Evolutionary conservation across 164 flowering plant genomes (phyloP).

Genomic region (Stephania yunnanensis): DNA sequence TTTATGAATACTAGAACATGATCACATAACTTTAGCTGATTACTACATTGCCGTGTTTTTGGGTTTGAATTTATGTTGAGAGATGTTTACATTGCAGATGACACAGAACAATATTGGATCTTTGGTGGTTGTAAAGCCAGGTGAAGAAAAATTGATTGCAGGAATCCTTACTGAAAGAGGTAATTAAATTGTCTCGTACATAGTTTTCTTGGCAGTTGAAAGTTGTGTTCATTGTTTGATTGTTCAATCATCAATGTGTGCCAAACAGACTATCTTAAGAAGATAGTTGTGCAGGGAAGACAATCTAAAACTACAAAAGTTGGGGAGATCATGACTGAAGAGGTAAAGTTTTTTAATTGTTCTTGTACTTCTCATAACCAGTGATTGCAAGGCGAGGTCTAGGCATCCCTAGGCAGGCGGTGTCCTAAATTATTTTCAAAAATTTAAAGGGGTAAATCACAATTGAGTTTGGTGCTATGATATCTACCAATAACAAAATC

Average conservation of each 20-base stretch:
- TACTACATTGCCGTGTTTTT: background rate
- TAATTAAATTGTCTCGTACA: conserved; percentile 11
- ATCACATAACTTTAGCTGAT: background rate
- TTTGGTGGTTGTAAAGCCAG: conserved; percentile 75
- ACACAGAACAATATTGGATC: conserved; percentile 69
- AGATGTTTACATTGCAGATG: conserved; percentile 49
- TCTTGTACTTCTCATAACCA: too few relatives aligned
- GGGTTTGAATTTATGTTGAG: background rate
- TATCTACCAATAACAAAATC: too few relatives aligned
- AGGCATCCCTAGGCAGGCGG: too few relatives aligned
- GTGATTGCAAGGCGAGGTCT: too few relatives aligned
- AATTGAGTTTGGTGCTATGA: too few relatives aligned
- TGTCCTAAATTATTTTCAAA: too few relatives aligned
- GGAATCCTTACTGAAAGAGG: conserved; percentile 94
- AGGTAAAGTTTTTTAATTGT: conserved; percentile 35
- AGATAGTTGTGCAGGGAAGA: conserved; percentile 62
- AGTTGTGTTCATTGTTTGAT: background rate
- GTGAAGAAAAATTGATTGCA: conserved; percentile 51
- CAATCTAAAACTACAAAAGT: conserved; percentile 56
- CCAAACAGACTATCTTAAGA: conserved; percentile 58
- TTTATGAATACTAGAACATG: background rate
- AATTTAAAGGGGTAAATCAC: too few relatives aligned
- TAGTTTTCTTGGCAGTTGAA: background rate
- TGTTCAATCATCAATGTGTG: conserved; percentile 5
- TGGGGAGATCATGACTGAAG: conserved; percentile 83